Evolutionary conservation across 2,329 filamentous ascomycete species (phyloP), one percentile per base, ranked within the genome.

Genomic region (Thielaviopsis populi): DNA sequence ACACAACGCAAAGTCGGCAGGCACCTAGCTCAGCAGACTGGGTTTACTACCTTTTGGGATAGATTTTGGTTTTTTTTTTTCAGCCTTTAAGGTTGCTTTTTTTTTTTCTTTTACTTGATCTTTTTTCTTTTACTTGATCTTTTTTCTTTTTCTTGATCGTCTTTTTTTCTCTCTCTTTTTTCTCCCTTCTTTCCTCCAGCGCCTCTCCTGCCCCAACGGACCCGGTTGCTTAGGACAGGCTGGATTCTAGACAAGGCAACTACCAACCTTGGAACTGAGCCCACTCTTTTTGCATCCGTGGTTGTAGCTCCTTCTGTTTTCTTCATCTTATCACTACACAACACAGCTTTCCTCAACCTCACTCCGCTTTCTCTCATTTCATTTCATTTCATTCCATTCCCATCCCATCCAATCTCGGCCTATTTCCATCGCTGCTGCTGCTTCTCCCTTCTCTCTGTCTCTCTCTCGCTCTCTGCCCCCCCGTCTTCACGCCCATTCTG

Each of bases 291-390:
- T 61, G 40, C 19, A 19, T n/a, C 24, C 13, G 59, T 61, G 59
- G 59, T 46, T 61, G 59, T 30, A 61, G 59, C 61, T 63, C 41
- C 59, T 63, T 41, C 24, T 53, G 37, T 58, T 54, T 58, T 63
- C 61, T 63, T 63, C 61, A 63, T 63, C 62, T 63, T 59, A 63
- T 63, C 41, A 54, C 53, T 59, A 59, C 61, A 59, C 42, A 63
- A 53, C 62, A 40, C 30, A 53, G 24, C 40, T 11, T 58, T 58
- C n/a, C 40, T 53, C 53, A 63, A 59, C 54, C 54, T 59, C 56
- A 50, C 62, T 40, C 58, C 24, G 59, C 46, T n/a, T n/a, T 24
- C 13, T 48, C 13, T 22, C 46, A 53, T n/a, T 24, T 33, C 61
- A 10, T 11, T 17, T 33, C 11, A 41, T 17, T 46, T 19, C 15